Evolutionary conservation across 2,329 filamentous ascomycete species (phyloP).

Genomic region (Colletotrichum sublineola): DNA sequence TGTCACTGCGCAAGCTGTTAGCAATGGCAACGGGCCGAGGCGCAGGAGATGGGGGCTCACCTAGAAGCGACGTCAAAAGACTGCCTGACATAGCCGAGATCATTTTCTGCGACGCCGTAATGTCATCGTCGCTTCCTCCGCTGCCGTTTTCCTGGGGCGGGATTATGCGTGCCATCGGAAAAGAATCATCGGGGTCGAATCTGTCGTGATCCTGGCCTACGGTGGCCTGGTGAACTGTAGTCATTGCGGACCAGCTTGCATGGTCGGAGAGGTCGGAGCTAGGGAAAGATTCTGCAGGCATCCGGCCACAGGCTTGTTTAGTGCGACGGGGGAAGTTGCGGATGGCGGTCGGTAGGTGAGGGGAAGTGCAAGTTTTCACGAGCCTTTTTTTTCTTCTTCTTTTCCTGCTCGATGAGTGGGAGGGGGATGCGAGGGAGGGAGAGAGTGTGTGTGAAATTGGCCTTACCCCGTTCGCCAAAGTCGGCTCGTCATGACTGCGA

Average conservation of each 20-base stretch:
- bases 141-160: constrained; percentile 42
- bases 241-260: constrained; percentile 41
- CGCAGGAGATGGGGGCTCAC: constrained; percentile 62
- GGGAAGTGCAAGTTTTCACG: constrained; percentile 33
- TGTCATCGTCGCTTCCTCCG: constrained; percentile 64
- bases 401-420: constrained; percentile 8
- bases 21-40: constrained; percentile 14
- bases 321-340: background rate
- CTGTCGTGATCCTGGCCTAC: constrained; percentile 48
- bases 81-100: constrained; percentile 92
- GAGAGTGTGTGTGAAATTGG: constrained; percentile 12
- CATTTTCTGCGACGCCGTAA: constrained; percentile 93
- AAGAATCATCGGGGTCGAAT: constrained; percentile 48
- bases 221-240: constrained; percentile 31
- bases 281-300: constrained; percentile 17
- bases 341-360: constrained; percentile 1
- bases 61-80: constrained; percentile 87
- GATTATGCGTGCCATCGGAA: constrained; percentile 49
- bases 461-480: constrained; percentile 35
- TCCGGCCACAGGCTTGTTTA: background rate
- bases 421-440: constrained; percentile 14
- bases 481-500: constrained; percentile 41
- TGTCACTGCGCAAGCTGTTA: constrained; percentile 72
- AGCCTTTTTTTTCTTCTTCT: constrained; percentile 24
- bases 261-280: constrained; percentile 37